Conservation (phyloP, 78 protist genomes). For the Guillardia theta region DNA sequence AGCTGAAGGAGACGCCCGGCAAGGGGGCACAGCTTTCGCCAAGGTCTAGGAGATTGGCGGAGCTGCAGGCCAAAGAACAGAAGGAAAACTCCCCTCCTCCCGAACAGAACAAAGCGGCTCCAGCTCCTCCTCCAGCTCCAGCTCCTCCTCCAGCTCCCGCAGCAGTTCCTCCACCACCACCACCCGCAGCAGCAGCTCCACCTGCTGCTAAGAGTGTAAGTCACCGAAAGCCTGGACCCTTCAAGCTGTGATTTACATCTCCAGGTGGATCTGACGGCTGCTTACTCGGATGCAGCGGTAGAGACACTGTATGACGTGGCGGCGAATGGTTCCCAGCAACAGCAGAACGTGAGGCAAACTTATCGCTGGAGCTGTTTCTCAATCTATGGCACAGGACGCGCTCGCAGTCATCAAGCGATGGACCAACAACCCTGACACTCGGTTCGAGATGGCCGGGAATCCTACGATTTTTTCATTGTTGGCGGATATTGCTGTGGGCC, state of each 20-base stretch:
- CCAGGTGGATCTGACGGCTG: background rate
- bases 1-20: background rate
- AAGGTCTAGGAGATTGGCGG: background rate
- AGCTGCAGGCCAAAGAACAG: background rate
- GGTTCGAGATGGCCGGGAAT: too few species aligned
- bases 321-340: background rate
- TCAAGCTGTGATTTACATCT: too few species aligned
- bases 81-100: too few species aligned
- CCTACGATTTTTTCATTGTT: background rate
- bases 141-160: background rate
- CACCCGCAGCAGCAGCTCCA: background rate
- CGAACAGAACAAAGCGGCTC: background rate
- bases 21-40: background rate
- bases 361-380: background rate
- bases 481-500: background rate
- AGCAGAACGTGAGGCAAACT: background rate
- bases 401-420: background rate
- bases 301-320: background rate
- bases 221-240: too few species aligned
- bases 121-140: background rate
- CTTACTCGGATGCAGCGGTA: background rate
- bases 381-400: background rate
- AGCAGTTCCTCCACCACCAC: background rate
- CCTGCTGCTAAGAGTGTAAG: background rate
- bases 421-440: too few species aligned